Conservation (phyloP, 108 stramenopile genomes). For the Cyclotella atomus region DNA sequence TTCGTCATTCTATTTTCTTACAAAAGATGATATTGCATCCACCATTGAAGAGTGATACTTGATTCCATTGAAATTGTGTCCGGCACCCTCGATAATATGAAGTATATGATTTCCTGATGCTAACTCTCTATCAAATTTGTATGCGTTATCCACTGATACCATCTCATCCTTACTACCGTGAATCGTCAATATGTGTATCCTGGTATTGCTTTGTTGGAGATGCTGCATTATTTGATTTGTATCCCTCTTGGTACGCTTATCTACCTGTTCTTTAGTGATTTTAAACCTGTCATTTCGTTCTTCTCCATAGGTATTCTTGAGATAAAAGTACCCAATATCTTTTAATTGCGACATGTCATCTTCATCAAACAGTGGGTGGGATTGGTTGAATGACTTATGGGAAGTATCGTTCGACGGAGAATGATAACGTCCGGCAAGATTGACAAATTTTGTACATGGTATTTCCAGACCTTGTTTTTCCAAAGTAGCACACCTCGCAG, state of each 20-base stretch:
- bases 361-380: conserved; percentile 19
- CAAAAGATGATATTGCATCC: not conserved
- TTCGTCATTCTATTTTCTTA: not conserved
- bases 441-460: conserved; percentile 29
- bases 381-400: not conserved
- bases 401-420: too few relatives aligned
- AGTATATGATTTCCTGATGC: conserved; percentile 36
- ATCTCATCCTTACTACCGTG: conserved; percentile 33
- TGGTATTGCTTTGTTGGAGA: conserved; percentile 1
- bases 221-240: not conserved
- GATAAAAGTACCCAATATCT: conserved; percentile 13
- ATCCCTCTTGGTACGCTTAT: conserved; percentile 7
- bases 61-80: conserved; percentile 53
- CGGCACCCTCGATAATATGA: conserved; percentile 34
- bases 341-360: conserved; percentile 6
- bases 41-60: conserved; percentile 11
- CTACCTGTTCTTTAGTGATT: conserved; percentile 22
- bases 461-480: conserved; percentile 9
- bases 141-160: conserved; percentile 29
- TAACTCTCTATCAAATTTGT: conserved; percentile 25
- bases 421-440: conserved; percentile 43
- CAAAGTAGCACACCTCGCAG: conserved; percentile 5
- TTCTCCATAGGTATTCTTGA: not conserved
- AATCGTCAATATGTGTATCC: conserved; percentile 28
- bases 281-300: conserved; percentile 10